phyloP scores from a whole-genome alignment of 2,329 filamentous ascomycete species.

The Colletotrichum lupini region DNA sequence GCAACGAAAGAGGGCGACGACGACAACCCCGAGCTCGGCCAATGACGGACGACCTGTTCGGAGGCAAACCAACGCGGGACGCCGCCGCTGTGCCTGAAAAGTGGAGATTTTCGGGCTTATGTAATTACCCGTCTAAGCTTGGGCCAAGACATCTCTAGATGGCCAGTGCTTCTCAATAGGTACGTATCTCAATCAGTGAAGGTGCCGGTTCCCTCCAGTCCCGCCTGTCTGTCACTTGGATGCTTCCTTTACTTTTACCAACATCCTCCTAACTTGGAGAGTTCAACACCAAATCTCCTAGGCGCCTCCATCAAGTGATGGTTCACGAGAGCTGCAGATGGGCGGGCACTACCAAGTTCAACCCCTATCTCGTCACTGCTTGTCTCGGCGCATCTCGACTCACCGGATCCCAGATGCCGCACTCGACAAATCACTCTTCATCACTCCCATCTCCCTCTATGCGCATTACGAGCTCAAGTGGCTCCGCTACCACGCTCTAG shows the following conservation, averaged over 20 bases:
- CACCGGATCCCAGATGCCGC: slow-evolving; percentile 28
- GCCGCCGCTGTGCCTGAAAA: neutral
- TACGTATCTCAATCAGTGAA: neutral
- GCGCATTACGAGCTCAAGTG: slow-evolving; percentile 25
- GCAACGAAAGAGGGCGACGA: neutral
- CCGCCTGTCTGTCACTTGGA: neutral
- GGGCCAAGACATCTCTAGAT: neutral
- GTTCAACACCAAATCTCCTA: neutral
- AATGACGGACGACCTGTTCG: neutral
- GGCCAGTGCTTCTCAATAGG: neutral
- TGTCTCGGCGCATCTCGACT: slow-evolving; percentile 30
- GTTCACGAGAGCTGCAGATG: slow-evolving; percentile 8
- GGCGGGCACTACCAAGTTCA: neutral
- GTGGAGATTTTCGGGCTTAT: neutral
- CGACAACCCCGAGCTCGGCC: neutral
- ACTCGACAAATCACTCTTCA: slow-evolving; percentile 7
- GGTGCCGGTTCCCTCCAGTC: neutral
- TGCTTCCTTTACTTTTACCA: neutral
- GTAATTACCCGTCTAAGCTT: neutral
- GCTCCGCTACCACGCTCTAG: slow-evolving; percentile 20
- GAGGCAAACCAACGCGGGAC: neutral
- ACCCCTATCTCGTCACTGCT: neutral
- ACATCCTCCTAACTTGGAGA: neutral
- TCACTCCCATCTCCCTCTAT: slow-evolving; percentile 17
- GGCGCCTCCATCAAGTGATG: slow-evolving; percentile 31